phyloP scores from a whole-genome alignment of 176 grass and related monocot species.

The Musa schizocarpa region DNA sequence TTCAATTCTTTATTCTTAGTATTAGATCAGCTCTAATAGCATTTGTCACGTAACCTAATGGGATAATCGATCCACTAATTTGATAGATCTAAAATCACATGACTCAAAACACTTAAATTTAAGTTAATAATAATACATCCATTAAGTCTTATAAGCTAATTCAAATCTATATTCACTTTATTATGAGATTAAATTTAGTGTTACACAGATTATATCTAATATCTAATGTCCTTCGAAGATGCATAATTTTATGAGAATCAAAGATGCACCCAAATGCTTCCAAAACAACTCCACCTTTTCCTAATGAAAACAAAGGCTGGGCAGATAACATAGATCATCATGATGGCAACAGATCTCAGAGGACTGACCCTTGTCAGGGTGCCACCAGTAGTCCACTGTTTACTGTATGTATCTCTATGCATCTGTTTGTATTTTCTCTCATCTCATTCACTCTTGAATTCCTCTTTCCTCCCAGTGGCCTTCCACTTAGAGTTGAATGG shows the following conservation, averaged over 20 bases:
- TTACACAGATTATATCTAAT: too few relatives aligned
- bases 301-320: not conserved
- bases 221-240: too few relatives aligned
- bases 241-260: not conserved
- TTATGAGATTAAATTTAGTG: too few relatives aligned
- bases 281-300: slow-evolving; percentile 9
- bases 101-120: too few relatives aligned
- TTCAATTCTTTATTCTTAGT: too few relatives aligned
- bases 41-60: too few relatives aligned
- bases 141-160: too few relatives aligned
- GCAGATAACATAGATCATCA: not conserved
- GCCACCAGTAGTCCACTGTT: not conserved
- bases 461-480: not conserved
- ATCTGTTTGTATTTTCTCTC: not conserved
- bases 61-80: too few relatives aligned
- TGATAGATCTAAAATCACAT: too few relatives aligned
- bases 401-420: not conserved
- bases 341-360: not conserved
- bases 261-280: not conserved
- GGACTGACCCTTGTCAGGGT: not conserved
- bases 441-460: not conserved
- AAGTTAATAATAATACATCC: too few relatives aligned
- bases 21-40: too few relatives aligned
- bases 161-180: too few relatives aligned
- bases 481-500: not conserved